phyloP scores from a whole-genome alignment of 2,329 filamentous ascomycete genomes.

The Pseudogymnoascus destructans region DNA sequence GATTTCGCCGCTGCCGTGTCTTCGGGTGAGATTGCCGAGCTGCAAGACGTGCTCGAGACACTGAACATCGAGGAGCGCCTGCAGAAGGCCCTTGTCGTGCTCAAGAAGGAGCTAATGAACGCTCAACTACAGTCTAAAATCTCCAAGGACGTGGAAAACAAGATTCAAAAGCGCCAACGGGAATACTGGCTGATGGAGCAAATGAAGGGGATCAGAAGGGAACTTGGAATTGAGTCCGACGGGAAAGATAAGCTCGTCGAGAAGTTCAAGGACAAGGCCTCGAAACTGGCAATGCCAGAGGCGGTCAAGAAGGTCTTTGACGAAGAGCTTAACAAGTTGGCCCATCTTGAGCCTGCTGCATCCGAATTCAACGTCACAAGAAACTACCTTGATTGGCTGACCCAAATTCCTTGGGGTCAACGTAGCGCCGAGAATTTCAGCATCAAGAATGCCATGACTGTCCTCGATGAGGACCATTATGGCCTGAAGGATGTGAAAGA shows the following conservation, averaged over 20 bases:
- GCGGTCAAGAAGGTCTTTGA: slow-evolving; percentile 96
- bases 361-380: slow-evolving; percentile 98
- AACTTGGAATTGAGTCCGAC: slow-evolving; percentile 92
- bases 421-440: slow-evolving; percentile 93
- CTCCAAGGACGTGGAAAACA: slow-evolving; percentile 90
- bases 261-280: slow-evolving; percentile 90
- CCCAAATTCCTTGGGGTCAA: slow-evolving; percentile 94
- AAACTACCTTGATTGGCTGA: slow-evolving; percentile 98
- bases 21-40: slow-evolving; percentile 79
- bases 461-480: slow-evolving; percentile 93
- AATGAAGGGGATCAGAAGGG: slow-evolving; percentile 95
- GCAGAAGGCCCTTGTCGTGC: slow-evolving; percentile 76
- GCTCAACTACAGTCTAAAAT: slow-evolving; percentile 95
- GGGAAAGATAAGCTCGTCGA: slow-evolving; percentile 97
- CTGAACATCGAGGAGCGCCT: slow-evolving; percentile 87
- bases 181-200: slow-evolving; percentile 99
- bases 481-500: slow-evolving; percentile 97
- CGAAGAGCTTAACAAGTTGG: slow-evolving; percentile 93
- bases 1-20: slow-evolving; percentile 96
- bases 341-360: slow-evolving; percentile 85
- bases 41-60: slow-evolving; percentile 81
- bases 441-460: slow-evolving; percentile 77
- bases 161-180: slow-evolving; percentile 91
- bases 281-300: slow-evolving; percentile 91
- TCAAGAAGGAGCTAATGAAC: slow-evolving; percentile 98